A percentile compares a stretch with the other conserved stretches of the same genome.
Conservation (phyloP, 2,329 filamentous ascomycete species). For the Cercospora janseana region DNA sequence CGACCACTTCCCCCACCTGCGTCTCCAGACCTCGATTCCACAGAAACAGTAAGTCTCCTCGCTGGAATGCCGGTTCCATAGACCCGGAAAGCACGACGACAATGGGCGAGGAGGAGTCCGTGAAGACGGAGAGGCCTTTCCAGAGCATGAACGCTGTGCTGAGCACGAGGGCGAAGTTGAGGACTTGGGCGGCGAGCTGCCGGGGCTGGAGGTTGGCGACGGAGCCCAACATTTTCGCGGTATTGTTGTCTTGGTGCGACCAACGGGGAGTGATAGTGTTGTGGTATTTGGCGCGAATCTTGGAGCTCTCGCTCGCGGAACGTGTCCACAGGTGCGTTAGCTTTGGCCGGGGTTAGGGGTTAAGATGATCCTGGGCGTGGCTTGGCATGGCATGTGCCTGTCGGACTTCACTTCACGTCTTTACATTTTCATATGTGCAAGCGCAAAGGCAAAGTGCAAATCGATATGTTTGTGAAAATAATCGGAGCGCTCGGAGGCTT, state of each 20-base stretch:
- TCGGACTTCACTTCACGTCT: neutral
- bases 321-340: conserved; percentile 3
- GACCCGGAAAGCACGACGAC: conserved; percentile 81
- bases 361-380: conserved; percentile 4
- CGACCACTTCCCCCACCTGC: conserved; percentile 69
- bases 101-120: conserved; percentile 66
- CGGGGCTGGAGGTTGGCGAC: conserved; percentile 69
- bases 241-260: neutral
- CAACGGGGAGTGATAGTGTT: neutral
- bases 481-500: too few relatives aligned
- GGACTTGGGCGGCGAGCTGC: conserved; percentile 74
- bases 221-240: conserved; percentile 61
- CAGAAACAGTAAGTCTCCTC: conserved; percentile 71
- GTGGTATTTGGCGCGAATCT: neutral
- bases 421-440: neutral
- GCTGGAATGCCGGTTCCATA: conserved; percentile 81
- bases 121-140: conserved; percentile 80
- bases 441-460: too few relatives aligned
- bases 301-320: neutral
- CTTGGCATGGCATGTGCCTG: conserved; percentile 3
- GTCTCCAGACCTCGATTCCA: conserved; percentile 69
- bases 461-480: too few relatives aligned
- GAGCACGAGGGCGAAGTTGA: conserved; percentile 88
- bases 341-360: conserved; percentile 6
- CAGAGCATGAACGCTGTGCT: conserved; percentile 89